Conservation (phyloP, 768 basidiomycete species). For the Rhodotorula sphaerocarpa region DNA sequence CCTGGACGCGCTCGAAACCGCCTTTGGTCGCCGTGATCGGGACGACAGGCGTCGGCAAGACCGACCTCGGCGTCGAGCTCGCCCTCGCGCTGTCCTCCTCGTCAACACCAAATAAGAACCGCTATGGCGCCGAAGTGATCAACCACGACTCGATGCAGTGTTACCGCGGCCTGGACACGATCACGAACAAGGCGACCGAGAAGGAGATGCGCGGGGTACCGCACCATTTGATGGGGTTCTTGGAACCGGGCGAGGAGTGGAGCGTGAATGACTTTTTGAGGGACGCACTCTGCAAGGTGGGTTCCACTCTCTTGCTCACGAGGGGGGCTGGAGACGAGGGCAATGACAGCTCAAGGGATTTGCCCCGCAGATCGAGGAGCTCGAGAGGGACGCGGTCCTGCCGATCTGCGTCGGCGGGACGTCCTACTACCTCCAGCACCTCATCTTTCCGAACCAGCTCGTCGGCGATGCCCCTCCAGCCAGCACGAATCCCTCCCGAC, state of each 20-base stretch:
- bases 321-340: too few species aligned
- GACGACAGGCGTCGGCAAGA: constrained; percentile 91
- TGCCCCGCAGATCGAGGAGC: constrained; percentile 64
- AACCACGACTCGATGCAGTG: constrained; percentile 99
- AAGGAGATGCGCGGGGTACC: constrained; percentile 70
- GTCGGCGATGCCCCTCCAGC: constrained; percentile 35
- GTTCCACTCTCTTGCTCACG: constrained; percentile 39
- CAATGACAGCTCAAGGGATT: too few species aligned
- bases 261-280: constrained; percentile 77
- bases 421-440: constrained; percentile 93
- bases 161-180: constrained; percentile 78
- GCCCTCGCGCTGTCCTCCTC: constrained; percentile 50
- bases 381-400: constrained; percentile 55
- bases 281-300: constrained; percentile 68
- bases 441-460: constrained; percentile 76
- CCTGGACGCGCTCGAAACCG: constrained; percentile 1
- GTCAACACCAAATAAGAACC: too few species aligned
- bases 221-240: constrained; percentile 83
- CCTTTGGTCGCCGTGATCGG: constrained; percentile 72
- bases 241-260: constrained; percentile 77
- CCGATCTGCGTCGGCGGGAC: constrained; percentile 94
- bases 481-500: not conserved
- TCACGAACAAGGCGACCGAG: constrained; percentile 83
- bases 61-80: constrained; percentile 78
- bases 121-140: constrained; percentile 53